Conservation (phyloP, 805 yeast genomes). For the Candida ulmi region DNA sequence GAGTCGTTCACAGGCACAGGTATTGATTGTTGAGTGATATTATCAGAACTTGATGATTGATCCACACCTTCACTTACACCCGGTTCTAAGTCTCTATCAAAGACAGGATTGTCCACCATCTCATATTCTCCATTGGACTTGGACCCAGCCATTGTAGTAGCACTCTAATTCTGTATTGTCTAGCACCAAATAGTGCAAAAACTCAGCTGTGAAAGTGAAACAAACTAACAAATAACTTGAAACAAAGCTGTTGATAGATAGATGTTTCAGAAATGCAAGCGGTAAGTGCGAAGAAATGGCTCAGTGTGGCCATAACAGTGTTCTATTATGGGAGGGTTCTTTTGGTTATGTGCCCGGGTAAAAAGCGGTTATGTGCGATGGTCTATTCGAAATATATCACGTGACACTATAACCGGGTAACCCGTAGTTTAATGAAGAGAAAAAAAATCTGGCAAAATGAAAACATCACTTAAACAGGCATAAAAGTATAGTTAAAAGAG, state of each 20-base stretch:
- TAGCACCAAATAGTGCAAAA: no score
- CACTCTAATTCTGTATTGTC: no score
- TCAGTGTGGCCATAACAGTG: no score
- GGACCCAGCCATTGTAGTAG: conserved; percentile 3
- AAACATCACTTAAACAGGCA: background rate
- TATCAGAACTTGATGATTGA: background rate
- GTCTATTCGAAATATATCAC: background rate
- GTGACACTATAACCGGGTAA: no score
- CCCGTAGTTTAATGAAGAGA: no score
- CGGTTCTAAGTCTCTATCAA: conserved; percentile 5
- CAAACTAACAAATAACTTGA: background rate
- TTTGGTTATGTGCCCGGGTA: no score
- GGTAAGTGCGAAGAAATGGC: conserved; percentile 7
- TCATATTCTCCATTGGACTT: conserved; percentile 12
- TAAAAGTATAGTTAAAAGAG: background rate
- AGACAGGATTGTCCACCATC: conserved; percentile 13
- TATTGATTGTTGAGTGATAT: background rate
- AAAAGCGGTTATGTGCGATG: background rate
- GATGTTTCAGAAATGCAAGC: conserved; percentile 5
- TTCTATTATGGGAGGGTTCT: no score
- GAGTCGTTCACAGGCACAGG: background rate
- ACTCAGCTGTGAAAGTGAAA: no score
- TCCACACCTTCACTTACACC: background rate
- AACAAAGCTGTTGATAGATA: no score
- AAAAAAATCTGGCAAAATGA: background rate